These are phyloP conservation scores for Acacia pycnantha DNA, from an alignment of 331 rosid genomes.

Conservation along the genomic window DNA sequence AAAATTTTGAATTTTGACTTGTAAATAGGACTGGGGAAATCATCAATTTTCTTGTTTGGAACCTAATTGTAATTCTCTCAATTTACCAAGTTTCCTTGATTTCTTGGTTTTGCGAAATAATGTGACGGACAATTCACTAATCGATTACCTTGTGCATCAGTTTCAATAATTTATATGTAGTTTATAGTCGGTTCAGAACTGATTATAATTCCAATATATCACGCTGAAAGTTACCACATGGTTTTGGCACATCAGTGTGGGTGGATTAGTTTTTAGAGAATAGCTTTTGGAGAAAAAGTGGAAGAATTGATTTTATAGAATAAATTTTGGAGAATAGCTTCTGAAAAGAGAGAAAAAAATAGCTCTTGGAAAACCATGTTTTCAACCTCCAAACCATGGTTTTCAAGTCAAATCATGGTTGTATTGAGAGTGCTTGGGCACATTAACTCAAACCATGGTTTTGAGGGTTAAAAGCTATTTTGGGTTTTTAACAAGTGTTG, in stretches of 20 bases:
- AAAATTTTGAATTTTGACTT: not conserved
- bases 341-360: no score
- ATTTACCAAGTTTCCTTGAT: not conserved
- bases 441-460: no score
- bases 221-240: not conserved
- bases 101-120: not conserved
- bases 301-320: no score
- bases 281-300: no score
- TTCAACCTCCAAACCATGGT: no score
- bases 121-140: not conserved
- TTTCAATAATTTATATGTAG: not conserved
- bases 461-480: no score
- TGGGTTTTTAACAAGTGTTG: no score
- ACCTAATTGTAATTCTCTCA: not conserved
- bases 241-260: not conserved
- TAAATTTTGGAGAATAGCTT: no score
- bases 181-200: not conserved
- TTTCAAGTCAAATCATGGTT: no score
- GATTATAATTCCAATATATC: not conserved
- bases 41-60: not conserved
- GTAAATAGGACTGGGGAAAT: not conserved
- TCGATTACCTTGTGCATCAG: not conserved
- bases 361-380: no score
- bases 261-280: no score
- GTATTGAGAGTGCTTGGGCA: no score